These are phyloP conservation scores for Graphiopsis chlorocephala DNA, from an alignment of 2,329 filamentous ascomycete genomes.

Conservation along the genomic window DNA sequence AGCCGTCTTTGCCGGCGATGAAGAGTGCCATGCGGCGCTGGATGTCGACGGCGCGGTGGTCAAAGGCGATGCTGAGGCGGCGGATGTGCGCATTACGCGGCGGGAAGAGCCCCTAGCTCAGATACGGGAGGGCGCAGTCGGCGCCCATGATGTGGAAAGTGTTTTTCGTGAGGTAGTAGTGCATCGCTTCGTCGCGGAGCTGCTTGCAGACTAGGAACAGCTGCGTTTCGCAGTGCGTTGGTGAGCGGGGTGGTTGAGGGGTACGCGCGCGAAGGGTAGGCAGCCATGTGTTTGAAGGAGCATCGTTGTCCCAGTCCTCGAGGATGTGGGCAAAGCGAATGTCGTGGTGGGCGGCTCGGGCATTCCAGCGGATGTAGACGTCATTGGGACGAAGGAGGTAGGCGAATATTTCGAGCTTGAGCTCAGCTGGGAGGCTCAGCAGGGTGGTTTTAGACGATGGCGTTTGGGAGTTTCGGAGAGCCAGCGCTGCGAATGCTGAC, in stretches of 20 bases:
- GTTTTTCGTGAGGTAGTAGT: conserved; percentile 14
- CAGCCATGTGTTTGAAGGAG: not conserved
- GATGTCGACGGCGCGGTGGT: conserved; percentile 11
- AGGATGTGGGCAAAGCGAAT: conserved; percentile 12
- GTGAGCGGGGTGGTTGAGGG: not conserved
- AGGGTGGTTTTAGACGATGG: not conserved
- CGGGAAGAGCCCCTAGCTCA: conserved; percentile 16
- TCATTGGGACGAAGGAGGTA: conserved; percentile 3
- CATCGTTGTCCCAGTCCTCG: conserved; percentile 2
- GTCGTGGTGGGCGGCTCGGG: conserved; percentile 11
- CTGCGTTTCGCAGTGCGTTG: not conserved
- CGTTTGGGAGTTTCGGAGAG: not conserved
- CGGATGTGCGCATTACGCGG: conserved; percentile 12
- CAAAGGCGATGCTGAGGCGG: conserved; percentile 14
- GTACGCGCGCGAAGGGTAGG: not conserved
- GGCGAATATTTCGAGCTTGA: conserved; percentile 9
- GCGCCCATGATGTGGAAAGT: conserved; percentile 15
- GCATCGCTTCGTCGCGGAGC: conserved; percentile 31
- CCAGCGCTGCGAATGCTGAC: not conserved
- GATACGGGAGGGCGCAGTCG: conserved; percentile 12
- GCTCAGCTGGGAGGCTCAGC: conserved; percentile 7
- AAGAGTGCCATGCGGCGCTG: conserved; percentile 9
- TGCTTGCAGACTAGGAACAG: conserved; percentile 35
- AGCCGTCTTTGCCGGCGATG: conserved; percentile 2
- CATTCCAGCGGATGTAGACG: conserved; percentile 11